Conservation (phyloP, 208 protist species). For the Trypanosoma theileri region DNA sequence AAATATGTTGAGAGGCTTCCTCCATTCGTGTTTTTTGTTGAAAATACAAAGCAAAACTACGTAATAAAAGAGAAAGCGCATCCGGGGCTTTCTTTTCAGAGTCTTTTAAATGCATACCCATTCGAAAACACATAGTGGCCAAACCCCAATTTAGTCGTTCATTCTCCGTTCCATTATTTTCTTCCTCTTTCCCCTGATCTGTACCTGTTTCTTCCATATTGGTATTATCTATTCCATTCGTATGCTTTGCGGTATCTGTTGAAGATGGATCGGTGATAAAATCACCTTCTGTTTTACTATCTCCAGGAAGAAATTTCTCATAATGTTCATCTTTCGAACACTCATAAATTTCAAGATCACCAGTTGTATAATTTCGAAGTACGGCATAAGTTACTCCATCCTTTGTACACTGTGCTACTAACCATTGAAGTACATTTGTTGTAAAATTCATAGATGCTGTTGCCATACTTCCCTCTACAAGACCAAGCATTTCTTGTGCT, state of each 20-base stretch:
- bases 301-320: conserved; percentile 26
- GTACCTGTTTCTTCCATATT: not conserved
- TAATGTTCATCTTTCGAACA: conserved; percentile 34
- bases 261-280: too few species aligned
- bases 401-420: conserved; percentile 57
- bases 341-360: conserved; percentile 73
- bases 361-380: conserved; percentile 49
- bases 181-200: conserved; percentile 11
- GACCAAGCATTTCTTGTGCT: conserved; percentile 64
- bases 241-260: not conserved
- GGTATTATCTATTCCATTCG: not conserved
- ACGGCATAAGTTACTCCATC: conserved; percentile 73
- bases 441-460: conserved; percentile 85
- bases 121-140: conserved; percentile 69
- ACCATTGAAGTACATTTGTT: conserved; percentile 73
- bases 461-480: conserved; percentile 60
- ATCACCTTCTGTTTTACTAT: conserved; percentile 26
- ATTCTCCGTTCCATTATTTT: conserved; percentile 21
- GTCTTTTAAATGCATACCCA: conserved; percentile 60
- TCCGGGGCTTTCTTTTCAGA: conserved; percentile 42
- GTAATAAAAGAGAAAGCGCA: conserved; percentile 52
- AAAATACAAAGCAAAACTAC: conserved; percentile 55
- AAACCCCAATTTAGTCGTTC: conserved; percentile 55
- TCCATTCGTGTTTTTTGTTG: conserved; percentile 32
- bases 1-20: conserved; percentile 23